These are phyloP conservation scores for Monosporozyma servazzii DNA, from an alignment of 805 yeast genomes.

Conservation along the genomic window DNA sequence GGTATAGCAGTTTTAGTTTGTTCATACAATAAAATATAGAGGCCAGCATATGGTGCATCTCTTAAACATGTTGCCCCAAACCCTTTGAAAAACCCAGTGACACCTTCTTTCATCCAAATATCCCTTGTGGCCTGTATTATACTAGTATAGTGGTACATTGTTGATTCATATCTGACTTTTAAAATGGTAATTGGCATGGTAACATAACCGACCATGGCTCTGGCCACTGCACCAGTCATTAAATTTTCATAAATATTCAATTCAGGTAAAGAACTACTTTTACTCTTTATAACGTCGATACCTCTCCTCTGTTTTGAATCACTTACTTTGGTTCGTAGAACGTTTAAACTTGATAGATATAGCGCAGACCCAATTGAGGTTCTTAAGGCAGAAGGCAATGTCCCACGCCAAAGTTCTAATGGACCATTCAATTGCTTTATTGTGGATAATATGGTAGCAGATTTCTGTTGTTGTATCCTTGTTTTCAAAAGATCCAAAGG, in stretches of 20 bases:
- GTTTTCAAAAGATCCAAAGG: slow-evolving; percentile 88
- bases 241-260: slow-evolving; percentile 63
- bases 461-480: slow-evolving; percentile 57
- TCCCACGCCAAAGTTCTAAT: slow-evolving; percentile 79
- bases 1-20: slow-evolving; percentile 55
- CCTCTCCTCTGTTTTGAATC: not conserved
- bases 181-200: slow-evolving; percentile 94
- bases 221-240: slow-evolving; percentile 63
- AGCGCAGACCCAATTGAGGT: slow-evolving; percentile 88
- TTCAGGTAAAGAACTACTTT: slow-evolving; percentile 52
- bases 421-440: slow-evolving; percentile 34
- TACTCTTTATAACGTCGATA: slow-evolving; percentile 1
- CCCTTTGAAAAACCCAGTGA: slow-evolving; percentile 75
- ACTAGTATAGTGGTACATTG: slow-evolving; percentile 59
- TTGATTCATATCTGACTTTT: slow-evolving; percentile 84
- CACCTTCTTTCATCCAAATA: slow-evolving; percentile 44
- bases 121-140: slow-evolving; percentile 49
- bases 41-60: slow-evolving; percentile 95
- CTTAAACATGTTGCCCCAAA: slow-evolving; percentile 78
- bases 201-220: slow-evolving; percentile 73
- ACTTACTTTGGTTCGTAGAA: slow-evolving; percentile 47
- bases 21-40: slow-evolving; percentile 81
- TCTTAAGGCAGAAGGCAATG: slow-evolving; percentile 79
- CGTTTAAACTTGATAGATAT: slow-evolving; percentile 65
- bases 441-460: slow-evolving; percentile 25